These are phyloP conservation scores for Chalciporus chontae DNA, from an alignment of 768 basidiomycete species.

Conservation along the genomic window DNA sequence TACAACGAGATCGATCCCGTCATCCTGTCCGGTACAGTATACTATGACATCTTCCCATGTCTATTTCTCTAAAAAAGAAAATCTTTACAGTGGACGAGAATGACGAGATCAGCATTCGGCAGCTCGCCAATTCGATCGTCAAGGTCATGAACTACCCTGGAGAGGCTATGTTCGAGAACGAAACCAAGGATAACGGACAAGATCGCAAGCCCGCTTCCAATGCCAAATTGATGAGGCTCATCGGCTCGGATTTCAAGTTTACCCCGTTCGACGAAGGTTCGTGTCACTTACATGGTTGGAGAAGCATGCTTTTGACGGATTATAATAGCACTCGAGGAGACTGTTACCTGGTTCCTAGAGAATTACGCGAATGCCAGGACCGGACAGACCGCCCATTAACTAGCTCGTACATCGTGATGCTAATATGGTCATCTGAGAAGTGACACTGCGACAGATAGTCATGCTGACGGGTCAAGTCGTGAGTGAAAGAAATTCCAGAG, in stretches of 20 bases:
- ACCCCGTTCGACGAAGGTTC: slow-evolving; percentile 85
- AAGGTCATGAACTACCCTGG: slow-evolving; percentile 76
- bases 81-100: slow-evolving; percentile 72
- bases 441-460: background rate
- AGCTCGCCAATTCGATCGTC: slow-evolving; percentile 89
- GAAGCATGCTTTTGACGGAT: background rate
- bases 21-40: slow-evolving; percentile 73
- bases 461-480: no score
- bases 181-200: slow-evolving; percentile 76
- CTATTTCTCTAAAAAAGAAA: background rate
- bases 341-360: slow-evolving; percentile 83
- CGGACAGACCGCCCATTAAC: slow-evolving; percentile 33
- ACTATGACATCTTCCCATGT: background rate
- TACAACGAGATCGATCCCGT: slow-evolving; percentile 92
- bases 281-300: slow-evolving; percentile 14
- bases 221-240: slow-evolving; percentile 71
- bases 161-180: slow-evolving; percentile 72
- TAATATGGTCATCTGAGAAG: slow-evolving; percentile 1
- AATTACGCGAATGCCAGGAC: slow-evolving; percentile 75
- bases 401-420: slow-evolving; percentile 1
- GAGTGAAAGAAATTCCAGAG: no score
- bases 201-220: slow-evolving; percentile 97
- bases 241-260: slow-evolving; percentile 75
- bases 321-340: slow-evolving; percentile 64
- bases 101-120: slow-evolving; percentile 90